Conservation (phyloP, 1,139 yeast genomes). For the Wickerhamomyces sp. region DNA sequence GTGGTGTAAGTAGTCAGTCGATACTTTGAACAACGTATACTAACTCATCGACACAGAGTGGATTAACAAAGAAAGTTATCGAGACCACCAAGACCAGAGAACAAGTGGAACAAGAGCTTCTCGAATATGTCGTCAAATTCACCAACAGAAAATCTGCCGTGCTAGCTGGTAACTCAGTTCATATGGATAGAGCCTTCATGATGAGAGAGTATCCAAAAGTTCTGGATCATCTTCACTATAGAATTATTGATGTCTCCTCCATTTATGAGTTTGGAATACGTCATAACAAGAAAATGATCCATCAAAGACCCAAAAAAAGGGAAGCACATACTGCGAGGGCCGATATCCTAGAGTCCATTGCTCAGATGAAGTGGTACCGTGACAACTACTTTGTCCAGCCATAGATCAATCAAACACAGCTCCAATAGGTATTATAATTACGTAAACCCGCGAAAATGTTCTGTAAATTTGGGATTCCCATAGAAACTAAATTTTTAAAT, state of each 20-base stretch:
- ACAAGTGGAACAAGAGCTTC: slow-evolving; percentile 60
- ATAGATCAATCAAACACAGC: too few species aligned
- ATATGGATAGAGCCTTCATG: slow-evolving; percentile 88
- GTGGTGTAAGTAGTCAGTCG: slow-evolving; percentile 25
- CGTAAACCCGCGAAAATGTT: too few species aligned
- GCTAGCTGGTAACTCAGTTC: slow-evolving; percentile 88
- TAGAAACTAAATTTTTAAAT: too few species aligned
- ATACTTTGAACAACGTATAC: background rate
- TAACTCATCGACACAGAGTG: slow-evolving; percentile 37
- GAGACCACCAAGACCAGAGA: slow-evolving; percentile 47
- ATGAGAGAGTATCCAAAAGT: slow-evolving; percentile 76
- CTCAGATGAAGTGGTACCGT: slow-evolving; percentile 73
- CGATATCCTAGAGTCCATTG: slow-evolving; percentile 87
- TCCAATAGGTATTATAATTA: too few species aligned
- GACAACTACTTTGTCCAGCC: slow-evolving; percentile 41
- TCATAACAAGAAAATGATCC: slow-evolving; percentile 63
- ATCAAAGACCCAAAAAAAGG: slow-evolving; percentile 55
- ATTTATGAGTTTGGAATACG: slow-evolving; percentile 75
- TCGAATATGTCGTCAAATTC: slow-evolving; percentile 53
- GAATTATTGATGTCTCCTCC: slow-evolving; percentile 85
- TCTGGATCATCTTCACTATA: slow-evolving; percentile 67
- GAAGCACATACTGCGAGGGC: slow-evolving; percentile 78
- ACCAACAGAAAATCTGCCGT: slow-evolving; percentile 55
- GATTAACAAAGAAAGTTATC: slow-evolving; percentile 68
- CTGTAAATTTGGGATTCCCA: too few species aligned